Evolutionary conservation across 1,139 yeast genomes (phyloP).

Genomic region (Hansenula lynferdii): DNA sequence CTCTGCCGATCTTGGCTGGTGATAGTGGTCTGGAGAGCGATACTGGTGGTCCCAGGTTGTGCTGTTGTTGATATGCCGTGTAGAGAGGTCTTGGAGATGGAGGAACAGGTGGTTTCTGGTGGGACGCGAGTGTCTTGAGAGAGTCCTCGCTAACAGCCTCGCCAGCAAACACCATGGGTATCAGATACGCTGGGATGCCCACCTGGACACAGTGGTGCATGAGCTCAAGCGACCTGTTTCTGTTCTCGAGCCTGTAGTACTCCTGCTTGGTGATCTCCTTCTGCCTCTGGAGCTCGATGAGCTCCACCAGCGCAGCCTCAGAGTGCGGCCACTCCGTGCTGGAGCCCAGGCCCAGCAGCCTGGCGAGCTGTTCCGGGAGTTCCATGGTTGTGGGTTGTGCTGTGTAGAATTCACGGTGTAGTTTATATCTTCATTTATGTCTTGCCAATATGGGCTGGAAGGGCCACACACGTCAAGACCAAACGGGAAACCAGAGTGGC

Average conservation of each 20-base stretch:
- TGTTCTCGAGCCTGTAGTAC: constrained; percentile 60
- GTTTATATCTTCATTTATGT: no score
- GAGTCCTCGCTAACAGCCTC: constrained; percentile 15
- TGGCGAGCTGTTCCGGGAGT: constrained; percentile 13
- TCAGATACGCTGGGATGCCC: constrained; percentile 61
- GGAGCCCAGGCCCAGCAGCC: constrained; percentile 50
- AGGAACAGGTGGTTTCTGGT: no score
- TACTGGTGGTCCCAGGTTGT: constrained; percentile 18
- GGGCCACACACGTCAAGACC: no score
- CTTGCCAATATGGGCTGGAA: no score
- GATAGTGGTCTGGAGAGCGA: constrained; percentile 39
- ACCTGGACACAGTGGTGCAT: constrained; percentile 57
- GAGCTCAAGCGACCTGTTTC: constrained; percentile 56
- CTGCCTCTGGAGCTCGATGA: constrained; percentile 62
- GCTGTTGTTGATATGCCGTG: constrained; percentile 3
- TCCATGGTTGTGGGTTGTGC: no score
- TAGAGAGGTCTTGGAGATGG: constrained; percentile 6
- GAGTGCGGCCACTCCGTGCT: constrained; percentile 50
- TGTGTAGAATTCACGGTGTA: no score
- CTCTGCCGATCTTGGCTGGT: constrained; percentile 71
- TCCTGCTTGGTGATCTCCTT: constrained; percentile 87
- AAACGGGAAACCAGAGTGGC: no score
- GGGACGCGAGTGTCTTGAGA: constrained; percentile 6
- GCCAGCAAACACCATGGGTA: constrained; percentile 55
- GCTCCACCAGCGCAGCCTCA: constrained; percentile 57